Evolutionary conservation across 768 basidiomycete species (phyloP), one percentile per base, ranked within the genome.

Genomic region (Hygrocybe punicea): DNA sequence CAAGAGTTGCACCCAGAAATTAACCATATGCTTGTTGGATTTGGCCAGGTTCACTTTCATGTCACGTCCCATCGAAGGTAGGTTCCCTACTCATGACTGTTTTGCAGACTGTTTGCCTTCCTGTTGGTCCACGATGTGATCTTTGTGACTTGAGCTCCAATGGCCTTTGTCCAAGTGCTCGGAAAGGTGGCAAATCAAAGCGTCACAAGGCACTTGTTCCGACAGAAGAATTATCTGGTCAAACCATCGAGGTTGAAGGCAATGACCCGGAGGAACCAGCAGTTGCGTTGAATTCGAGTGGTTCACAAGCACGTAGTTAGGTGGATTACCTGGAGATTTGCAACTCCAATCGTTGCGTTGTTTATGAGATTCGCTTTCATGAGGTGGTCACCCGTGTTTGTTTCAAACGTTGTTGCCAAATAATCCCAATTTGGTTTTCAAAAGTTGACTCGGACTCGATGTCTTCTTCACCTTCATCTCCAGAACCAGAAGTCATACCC

Each of bases 11-110:
- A 89, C 58, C 76, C 73, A 2, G 85, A 91, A 23, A 91, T 93
- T 56, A 93, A 93, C 65, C 85, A 85, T 56, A 63, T 89, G 69
- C 78, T 93, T 1, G 91, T 93, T 3, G 90, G 91, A 0, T 93
- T 93, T 58, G 91, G 91, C 34, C 91, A 93, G 81, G 90, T 89
- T 59, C 25, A 71, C 51, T 11, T 51, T 33, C 9, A 13, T n/a
- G 39, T 14, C 36, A 11, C 49, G 13, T 19, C 35, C 10, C 53
- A 9, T 36, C 60, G 25, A 57, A 29, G 24, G 10, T 36, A 11
- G n/a, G n/a, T n/a, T n/a, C n/a, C n/a, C n/a, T 19, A 54, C 23
- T 21, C 34, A 6, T 16, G 9, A 39, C 52, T 11, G 11, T 55
- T 16, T 6, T 45, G 6, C 58, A 91, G 89, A 81, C 80, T 0